Base-by-base conservation (phyloP, 2,329 filamentous ascomycete genomes). In the Dactylella cylindrospora region DNA sequence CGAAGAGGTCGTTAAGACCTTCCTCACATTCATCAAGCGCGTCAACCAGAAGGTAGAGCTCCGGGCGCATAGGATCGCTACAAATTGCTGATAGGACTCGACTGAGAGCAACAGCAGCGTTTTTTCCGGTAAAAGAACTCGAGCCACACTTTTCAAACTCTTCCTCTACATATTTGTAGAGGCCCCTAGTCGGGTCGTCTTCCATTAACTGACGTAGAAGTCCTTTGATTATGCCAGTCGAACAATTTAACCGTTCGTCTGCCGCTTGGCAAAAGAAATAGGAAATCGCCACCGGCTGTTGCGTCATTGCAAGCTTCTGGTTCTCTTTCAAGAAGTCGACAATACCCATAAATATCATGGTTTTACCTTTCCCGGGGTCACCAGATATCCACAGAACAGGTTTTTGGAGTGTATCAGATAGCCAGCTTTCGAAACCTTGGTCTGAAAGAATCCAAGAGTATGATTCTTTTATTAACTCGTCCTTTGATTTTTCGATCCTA, bases 341-440 rank as follows among this genome's bases (percentile, higher is more conserved):
- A 10, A 41, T 19, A 5, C 38, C 28, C 26, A 43, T 52, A 28
- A 52, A 43, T 9, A 43, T 35, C 47, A 52, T 52, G n/a, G 47
- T 52, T 36, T 52, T 52, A 1, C 47, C 47, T 15, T 52, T 52
- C 9, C 47, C 47, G 8, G 47, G 47, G 6, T 43, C 38, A 7
- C 47, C 47, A 3, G 38, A 26, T 15, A 43, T 35, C 5, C 47
- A 23, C 3, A 52, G 20, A 6, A 47, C 20, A 2, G 35, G 35
- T n/a, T 19, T 17, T 10, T 15, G n/a, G n/a, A n/a, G n/a, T 1
- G 25, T 9, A 5, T 13, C 15, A 2, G 12, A 17, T 3, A 35
- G 12, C 46, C 46, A 51, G 8, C 33, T 19, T 8, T 25, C 10
- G 19, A 51, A 51, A 10, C 17, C 25, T 2, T 20, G 2, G 12